Base-by-base conservation (phyloP, 179 eudicot genomes). In the Nepenthes alata region DNA sequence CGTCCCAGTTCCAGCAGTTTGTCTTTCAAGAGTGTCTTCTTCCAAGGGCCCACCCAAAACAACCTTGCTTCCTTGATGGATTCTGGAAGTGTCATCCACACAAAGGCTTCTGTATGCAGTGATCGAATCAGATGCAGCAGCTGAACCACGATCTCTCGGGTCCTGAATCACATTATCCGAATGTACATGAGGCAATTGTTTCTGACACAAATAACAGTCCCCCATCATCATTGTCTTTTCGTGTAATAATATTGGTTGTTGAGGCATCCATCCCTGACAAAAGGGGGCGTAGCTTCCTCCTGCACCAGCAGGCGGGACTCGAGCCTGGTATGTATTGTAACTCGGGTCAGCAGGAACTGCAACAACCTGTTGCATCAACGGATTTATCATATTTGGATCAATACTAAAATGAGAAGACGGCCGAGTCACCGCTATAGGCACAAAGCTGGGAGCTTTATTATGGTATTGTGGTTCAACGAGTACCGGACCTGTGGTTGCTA, bases 121-220 rank as follows among this genome's bases (percentile, higher is more conserved):
- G 64, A 69, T 81, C 48, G 68, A 36, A 65, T 86, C 95, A 63
- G 85, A 60, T 2, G 57, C 37, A 50, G 76, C 61, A 66, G 67
- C 64, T 45, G 72, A 38, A 61, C 81, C 72, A 67, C 69, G 65
- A 54, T 72, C 81, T 70, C 72, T 85, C 61, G 66, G 83, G 44
- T 80, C 88, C 63, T 80, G 89, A 44, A 81, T 83, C 3, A 86
- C 59, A n/a, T 85, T 64, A 70, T 91, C 96, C 5, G 96, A 91
- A 78, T 91, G 96, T 36, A 90, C 95, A 76, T 86, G 96, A 44
- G 96, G 96, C 66, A 89, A 77, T 58, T 82, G 84, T 75, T 84
- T 91, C 67, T 89, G 89, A 75, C 95, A 91, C 95, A 84, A 78
- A 48, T 67, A 56, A 75, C 96, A 91, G 66, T 83, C 88, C 7